Evolutionary conservation across 2,329 filamentous ascomycete species (phyloP), one percentile per base, ranked within the genome.

Genomic region (Ramularia endophylla): DNA sequence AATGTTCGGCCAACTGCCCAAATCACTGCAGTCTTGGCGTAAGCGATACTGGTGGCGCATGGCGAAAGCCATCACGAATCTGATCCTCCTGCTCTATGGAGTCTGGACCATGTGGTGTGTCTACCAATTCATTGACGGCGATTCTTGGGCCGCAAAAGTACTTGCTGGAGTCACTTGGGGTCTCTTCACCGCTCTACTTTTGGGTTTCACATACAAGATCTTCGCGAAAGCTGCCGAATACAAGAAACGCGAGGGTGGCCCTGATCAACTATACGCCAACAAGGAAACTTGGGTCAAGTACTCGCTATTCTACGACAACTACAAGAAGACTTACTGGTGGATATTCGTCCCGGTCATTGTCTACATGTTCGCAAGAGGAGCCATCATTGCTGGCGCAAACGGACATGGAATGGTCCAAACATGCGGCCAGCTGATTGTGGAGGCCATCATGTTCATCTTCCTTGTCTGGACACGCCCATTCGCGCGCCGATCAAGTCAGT

Each of bases 281-380:
- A 94, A 92, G 71, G 78, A 84, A 50, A 81, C 83, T 29, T 95
- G 92, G 89, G 75, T 87, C 63, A 94, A 92, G 70, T 98, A 98
- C 74, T 92, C 86, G 57, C 74, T 95, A 48, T 97, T 98, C 69
- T 98, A 98, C 71, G 92, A 97, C 58, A 83, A 83, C 55, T 97
- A 95, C 74, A 88, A 87, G 70, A 87, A 85, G 65, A 80, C 82
- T 55, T 95, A 90, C 71, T 98, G 92, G 92, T 97, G 90, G 90
- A 68, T 95, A 17, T 97, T 98, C 61, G 75, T 97, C 11, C 92
- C 92, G 0, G 73, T 77, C 47, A 95, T 97, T 58, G 47, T 88
- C 50, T 97, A 97, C 72, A 85, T 89, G 72, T 88, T 95, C 59
- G 82, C 80, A 60, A 92, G 92, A 69, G 89, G 90, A 40, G 83